Evolutionary conservation across 148 eudicot genomes (phyloP).

Genomic region (Cornus suecica): DNA sequence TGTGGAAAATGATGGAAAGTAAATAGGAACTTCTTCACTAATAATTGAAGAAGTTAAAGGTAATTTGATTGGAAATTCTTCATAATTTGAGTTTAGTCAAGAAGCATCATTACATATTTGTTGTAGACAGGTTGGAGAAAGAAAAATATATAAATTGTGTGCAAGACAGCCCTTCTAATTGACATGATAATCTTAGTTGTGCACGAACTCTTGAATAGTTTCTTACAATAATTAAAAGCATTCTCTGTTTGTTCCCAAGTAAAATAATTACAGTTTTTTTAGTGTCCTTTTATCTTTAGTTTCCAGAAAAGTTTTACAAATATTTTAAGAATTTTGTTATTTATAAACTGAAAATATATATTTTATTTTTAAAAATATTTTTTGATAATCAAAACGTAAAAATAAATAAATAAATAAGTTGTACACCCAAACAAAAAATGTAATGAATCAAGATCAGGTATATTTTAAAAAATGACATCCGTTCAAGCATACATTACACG

Average conservation of each 20-base stretch:
- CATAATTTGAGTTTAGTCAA: constrained; percentile 3
- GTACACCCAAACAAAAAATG: no score
- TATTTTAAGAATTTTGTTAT: no score
- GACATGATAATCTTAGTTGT: neutral
- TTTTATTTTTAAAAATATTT: no score
- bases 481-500: no score
- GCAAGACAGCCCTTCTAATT: neutral
- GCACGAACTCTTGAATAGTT: neutral
- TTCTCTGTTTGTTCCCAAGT: no score
- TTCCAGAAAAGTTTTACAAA: no score
- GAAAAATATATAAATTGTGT: neutral
- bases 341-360: no score
- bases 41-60: neutral
- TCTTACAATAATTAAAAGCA: neutral
- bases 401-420: no score
- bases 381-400: no score
- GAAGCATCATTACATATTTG: neutral
- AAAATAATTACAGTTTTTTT: no score
- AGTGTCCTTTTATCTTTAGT: no score
- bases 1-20: constrained; percentile 7
- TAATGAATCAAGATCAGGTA: neutral
- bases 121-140: constrained; percentile 3
- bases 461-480: no score
- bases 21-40: neutral
- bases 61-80: neutral